Conservation (phyloP, 2,329 filamentous ascomycete genomes). For the Neurospora crassa region DNA sequence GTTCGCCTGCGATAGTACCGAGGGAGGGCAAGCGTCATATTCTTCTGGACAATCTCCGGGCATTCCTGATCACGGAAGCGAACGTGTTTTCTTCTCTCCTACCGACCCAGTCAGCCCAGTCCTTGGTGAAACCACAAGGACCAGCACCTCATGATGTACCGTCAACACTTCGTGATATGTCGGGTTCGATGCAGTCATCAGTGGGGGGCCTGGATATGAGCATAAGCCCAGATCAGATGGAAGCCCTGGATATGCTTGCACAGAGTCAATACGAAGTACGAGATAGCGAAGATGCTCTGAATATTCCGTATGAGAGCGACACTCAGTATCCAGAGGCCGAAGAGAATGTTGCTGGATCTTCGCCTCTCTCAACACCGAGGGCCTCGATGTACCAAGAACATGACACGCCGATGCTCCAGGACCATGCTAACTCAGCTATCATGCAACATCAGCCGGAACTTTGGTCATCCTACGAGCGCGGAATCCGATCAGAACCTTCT, state of each 20-base stretch:
- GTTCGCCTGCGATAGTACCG: conserved; percentile 28
- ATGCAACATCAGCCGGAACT: conserved; percentile 20
- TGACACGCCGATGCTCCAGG: neutral
- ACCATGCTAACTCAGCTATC: conserved; percentile 24
- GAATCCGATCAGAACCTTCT: conserved; percentile 28
- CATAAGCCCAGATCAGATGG: conserved; percentile 19
- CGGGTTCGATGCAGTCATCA: neutral
- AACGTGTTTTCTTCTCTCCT: conserved; percentile 53
- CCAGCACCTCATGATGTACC: neutral
- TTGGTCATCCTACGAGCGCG: conserved; percentile 24
- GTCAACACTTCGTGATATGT: neutral
- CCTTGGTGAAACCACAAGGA: conserved; percentile 30
- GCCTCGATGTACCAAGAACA: conserved; percentile 37
- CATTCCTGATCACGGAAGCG: conserved; percentile 57
- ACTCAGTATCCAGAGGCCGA: conserved; percentile 27
- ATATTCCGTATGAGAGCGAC: conserved; percentile 41
- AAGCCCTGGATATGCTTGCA: conserved; percentile 23
- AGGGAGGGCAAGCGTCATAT: conserved; percentile 59
- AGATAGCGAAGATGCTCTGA: conserved; percentile 47
- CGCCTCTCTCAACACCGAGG: conserved; percentile 40
- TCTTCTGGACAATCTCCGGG: conserved; percentile 52
- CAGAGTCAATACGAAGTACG: conserved; percentile 27
- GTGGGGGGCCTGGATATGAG: conserved; percentile 7
- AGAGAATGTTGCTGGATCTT: conserved; percentile 15
- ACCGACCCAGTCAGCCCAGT: conserved; percentile 47